Conservation (phyloP, 1,139 yeast genomes). For the Scheffersomyces insectosa region DNA sequence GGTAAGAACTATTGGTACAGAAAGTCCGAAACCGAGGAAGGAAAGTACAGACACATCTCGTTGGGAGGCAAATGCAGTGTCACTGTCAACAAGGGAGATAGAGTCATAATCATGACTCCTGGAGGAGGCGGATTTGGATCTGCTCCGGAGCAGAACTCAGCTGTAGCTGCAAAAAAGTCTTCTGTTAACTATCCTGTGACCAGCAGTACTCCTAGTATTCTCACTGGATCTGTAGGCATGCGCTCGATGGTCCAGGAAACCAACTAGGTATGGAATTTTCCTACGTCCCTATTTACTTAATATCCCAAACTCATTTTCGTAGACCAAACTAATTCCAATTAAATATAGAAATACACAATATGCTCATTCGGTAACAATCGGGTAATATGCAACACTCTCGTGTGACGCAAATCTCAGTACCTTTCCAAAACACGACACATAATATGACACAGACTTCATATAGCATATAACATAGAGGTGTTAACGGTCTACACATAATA, state of each 20-base stretch:
- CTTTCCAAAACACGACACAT: no score
- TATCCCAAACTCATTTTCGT: no score
- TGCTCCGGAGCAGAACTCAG: constrained; percentile 6
- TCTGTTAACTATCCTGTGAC: constrained; percentile 24
- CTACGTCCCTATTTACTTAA: no score
- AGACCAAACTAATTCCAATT: no score
- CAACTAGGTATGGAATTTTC: constrained; percentile 17
- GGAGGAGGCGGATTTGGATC: constrained; percentile 53
- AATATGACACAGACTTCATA: no score
- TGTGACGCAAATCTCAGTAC: no score
- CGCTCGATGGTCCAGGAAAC: constrained; percentile 34
- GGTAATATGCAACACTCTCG: no score
- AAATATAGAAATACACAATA: no score
- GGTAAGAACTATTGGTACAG: constrained; percentile 43
- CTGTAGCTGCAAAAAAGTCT: constrained; percentile 3
- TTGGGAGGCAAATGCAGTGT: constrained; percentile 48
- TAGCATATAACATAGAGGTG: no score
- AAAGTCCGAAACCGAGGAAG: constrained; percentile 19
- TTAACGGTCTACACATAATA: no score
- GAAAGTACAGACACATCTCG: constrained; percentile 25
- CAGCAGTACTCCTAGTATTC: constrained; percentile 21
- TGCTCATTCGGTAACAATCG: no score
- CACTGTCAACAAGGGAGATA: constrained; percentile 39
- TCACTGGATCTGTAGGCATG: constrained; percentile 41
- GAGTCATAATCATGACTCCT: constrained; percentile 44